Percentiles rank a stretch among this genome's conserved stretches.
Conservation (phyloP, 306 rosid genomes). For the Cicer pinnatifidum region DNA sequence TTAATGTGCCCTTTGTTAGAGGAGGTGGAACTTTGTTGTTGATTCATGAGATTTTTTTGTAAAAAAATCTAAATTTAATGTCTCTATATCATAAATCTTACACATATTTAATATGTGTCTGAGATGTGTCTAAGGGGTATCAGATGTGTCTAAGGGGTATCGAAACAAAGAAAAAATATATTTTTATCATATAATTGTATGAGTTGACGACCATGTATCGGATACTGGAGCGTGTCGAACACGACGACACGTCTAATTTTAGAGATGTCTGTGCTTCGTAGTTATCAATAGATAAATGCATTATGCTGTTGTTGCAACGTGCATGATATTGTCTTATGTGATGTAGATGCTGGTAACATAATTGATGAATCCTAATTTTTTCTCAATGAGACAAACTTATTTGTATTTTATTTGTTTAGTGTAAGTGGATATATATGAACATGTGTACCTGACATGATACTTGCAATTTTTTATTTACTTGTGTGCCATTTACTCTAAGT, state of each 20-base stretch:
- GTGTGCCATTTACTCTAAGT: neutral
- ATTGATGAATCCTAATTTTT: neutral
- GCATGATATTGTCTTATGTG: conserved; percentile 8
- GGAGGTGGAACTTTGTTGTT: neutral
- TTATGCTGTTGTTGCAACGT: neutral
- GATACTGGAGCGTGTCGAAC: no score
- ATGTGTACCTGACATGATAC: neutral
- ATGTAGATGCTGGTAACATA: conserved; percentile 1
- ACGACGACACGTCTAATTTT: no score
- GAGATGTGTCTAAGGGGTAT: no score
- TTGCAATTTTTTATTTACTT: neutral
- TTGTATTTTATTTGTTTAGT: neutral
- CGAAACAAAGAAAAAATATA: no score
- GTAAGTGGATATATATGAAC: neutral
- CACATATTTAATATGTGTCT: no score
- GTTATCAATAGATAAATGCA: no score
- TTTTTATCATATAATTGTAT: no score
- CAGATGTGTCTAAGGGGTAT: no score
- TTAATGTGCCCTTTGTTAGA: conserved; percentile 5
- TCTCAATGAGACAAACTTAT: neutral
- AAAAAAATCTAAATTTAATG: no score
- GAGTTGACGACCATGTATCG: no score
- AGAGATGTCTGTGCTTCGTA: no score
- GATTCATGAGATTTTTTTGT: neutral
- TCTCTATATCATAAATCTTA: no score